Conservation (phyloP, 2,329 filamentous ascomycete genomes). For the Cryphonectria carpinicola region DNA sequence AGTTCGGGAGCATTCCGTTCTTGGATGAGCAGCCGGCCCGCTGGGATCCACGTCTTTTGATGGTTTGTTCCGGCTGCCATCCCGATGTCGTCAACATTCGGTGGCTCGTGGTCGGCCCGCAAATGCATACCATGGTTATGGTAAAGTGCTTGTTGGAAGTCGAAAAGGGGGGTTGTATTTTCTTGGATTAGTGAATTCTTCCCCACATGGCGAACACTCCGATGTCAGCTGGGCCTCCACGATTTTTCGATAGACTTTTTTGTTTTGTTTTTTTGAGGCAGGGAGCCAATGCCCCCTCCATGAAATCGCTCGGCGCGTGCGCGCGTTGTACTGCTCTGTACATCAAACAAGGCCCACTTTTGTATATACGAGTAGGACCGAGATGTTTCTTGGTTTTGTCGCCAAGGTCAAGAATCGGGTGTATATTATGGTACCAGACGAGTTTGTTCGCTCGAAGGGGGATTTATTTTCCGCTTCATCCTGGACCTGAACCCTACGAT, state of each 20-base stretch:
- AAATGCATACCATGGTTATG: background rate
- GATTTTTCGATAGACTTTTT: background rate
- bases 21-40: background rate
- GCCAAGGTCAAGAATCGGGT: background rate
- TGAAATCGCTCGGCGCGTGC: background rate
- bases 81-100: background rate
- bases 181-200: background rate
- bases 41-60: background rate
- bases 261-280: background rate
- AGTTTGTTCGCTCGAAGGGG: background rate
- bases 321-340: background rate
- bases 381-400: background rate
- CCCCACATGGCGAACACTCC: background rate
- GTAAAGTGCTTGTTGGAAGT: background rate
- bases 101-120: background rate
- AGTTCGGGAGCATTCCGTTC: background rate
- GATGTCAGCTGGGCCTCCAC: background rate
- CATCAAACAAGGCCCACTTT: background rate
- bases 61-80: background rate
- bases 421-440: background rate
- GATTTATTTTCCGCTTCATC: background rate
- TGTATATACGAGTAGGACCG: background rate
- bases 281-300: background rate
- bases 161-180: background rate
- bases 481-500: background rate